Conservation (phyloP, 164 flowering plant species). For the Vitis rotundifolia region DNA sequence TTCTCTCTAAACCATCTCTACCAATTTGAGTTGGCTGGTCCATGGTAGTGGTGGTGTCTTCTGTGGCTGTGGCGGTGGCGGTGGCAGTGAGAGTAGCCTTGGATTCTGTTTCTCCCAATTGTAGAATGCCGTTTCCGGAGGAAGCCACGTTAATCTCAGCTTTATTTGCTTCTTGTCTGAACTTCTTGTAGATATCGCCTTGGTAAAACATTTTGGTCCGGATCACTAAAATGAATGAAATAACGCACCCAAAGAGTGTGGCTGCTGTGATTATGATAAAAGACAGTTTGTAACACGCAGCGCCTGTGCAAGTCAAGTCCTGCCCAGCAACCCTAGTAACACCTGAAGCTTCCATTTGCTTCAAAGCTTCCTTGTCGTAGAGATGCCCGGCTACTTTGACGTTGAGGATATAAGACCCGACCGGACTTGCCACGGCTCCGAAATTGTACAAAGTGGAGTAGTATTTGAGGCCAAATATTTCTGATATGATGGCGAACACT, state of each 20-base stretch:
- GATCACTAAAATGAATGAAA: constrained; percentile 28
- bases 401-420: constrained; percentile 16
- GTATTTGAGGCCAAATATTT: constrained; percentile 27
- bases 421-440: constrained; percentile 20
- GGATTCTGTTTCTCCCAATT: too few relatives aligned
- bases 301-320: constrained; percentile 32
- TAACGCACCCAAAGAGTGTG: constrained; percentile 24
- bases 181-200: constrained; percentile 37
- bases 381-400: constrained; percentile 25
- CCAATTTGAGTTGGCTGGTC: too few relatives aligned
- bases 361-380: constrained; percentile 37
- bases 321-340: constrained; percentile 17
- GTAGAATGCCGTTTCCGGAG: too few relatives aligned
- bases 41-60: too few relatives aligned
- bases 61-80: too few relatives aligned
- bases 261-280: constrained; percentile 28
- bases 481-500: constrained; percentile 27
- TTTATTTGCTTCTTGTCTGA: constrained; percentile 16
- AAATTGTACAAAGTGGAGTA: constrained; percentile 26
- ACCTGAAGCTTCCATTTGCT: constrained; percentile 29
- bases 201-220: constrained; percentile 33
- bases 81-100: too few relatives aligned
- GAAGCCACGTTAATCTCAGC: not conserved
- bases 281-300: constrained; percentile 22
- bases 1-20: too few relatives aligned